Evolutionary conservation across 1,139 yeast genomes (phyloP), one percentile per base, ranked within the genome.

Genomic region (Taphrina pruni): DNA sequence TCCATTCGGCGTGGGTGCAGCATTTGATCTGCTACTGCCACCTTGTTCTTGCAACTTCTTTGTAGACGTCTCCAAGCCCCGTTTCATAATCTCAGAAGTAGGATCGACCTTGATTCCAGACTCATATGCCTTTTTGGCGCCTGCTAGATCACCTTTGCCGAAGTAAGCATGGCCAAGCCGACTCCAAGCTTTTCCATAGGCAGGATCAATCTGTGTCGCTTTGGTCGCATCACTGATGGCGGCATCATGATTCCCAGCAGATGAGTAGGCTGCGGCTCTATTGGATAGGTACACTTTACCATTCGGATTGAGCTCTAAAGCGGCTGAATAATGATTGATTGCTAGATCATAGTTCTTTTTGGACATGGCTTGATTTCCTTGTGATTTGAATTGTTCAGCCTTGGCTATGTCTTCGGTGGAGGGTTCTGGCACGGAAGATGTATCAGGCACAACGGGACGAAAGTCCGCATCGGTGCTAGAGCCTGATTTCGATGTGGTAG

Each of bases 211-310:
- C 72, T 85, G 84, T 71, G 91, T 87, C 55, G 99, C 97, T 71
- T 82, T 81, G 76, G 88, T 84, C 43, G 99, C 97, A 78, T 94
- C 99, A 57, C 81, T 82, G 60, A 89, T 86, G 1, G 99, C 99
- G 73, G 85, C 81, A 20, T 86, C 88, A 76, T 90, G 94, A 72
- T 90, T 83, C 71, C 87, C 84, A 58, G 85, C 78, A 8, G 97
- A 90, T 20, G 97, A 90, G 79, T 89, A 87, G 6, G 99, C 99
- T 64, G 99, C 99, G 20, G 99, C 98, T 78, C 99, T 87, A 81
- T 94, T 94, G 46, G 98, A 92, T 72, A 85, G 86, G 80, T 88
- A 95, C 38, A 95, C 90, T 17, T 92, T 93, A 77, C 92, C 92
- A 17, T 84, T 78, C 66, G 91, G 86, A 73, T 88, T 85, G 69